A percentile compares a stretch with the other conserved stretches of the same genome.
Evolutionary conservation across 345 rosid species (phyloP).

Genomic region (Salix exigua): DNA sequence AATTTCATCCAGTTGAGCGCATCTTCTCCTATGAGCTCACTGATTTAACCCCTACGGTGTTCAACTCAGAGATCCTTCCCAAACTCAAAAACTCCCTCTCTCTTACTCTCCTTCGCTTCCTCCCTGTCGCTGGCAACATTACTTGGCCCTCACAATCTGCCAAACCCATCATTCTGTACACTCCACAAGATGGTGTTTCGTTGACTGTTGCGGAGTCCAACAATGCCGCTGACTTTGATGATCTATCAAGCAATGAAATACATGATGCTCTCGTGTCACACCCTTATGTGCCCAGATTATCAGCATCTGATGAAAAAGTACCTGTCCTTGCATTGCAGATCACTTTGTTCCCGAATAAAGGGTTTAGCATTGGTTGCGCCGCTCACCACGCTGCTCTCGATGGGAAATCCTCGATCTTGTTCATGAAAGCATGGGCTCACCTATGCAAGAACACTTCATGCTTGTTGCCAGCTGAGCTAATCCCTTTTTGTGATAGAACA

Average conservation of each 20-base stretch:
- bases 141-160: constrained; percentile 1
- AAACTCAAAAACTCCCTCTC: constrained; percentile 14
- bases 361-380: constrained; percentile 15
- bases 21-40: constrained; percentile 12
- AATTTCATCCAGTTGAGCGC: constrained; percentile 7
- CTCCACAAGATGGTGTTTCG: constrained; percentile 11
- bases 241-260: neutral
- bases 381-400: constrained; percentile 17
- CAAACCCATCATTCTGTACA: constrained; percentile 9
- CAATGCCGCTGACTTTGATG: neutral
- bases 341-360: constrained; percentile 14
- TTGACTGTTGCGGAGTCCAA: constrained; percentile 15
- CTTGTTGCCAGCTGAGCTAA: neutral
- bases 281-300: constrained; percentile 6
- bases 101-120: constrained; percentile 7
- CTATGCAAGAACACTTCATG: neutral
- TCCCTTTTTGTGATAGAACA: neutral
- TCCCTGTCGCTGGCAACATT: constrained; percentile 16
- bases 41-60: neutral
- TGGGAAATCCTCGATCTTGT: constrained; percentile 10
- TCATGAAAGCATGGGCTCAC: constrained; percentile 17
- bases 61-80: constrained; percentile 10
- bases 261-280: neutral
- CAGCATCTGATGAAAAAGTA: constrained; percentile 2
- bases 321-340: constrained; percentile 11